Evolutionary conservation across 768 basidiomycete genomes (phyloP), one percentile per base, ranked within the genome.

Genomic region (Tubosaeta sp.): DNA sequence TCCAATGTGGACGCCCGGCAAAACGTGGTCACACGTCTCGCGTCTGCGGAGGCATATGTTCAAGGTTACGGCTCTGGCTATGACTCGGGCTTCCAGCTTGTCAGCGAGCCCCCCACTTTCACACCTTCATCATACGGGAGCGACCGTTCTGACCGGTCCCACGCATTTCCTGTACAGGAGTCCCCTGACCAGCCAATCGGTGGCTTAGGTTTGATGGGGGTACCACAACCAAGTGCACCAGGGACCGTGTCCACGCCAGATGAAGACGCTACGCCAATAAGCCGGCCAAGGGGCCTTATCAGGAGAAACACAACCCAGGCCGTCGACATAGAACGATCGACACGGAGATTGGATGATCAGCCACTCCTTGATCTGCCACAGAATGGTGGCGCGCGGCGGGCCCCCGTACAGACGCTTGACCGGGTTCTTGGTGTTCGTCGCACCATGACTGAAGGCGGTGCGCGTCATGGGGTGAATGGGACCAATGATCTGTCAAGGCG

Each of bases 11-110:
- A 49, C 19, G 27, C 42, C 16, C 57, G 48, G 22, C 47, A 19
- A 2, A 51, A 16, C 14, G 46, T 55, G 42, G 56, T 27, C 2
- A 24, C 56, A 40, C 67, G 55, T 46, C 63, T 58, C 48, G 68
- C 70, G 2, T 73, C 71, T 11, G 67, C 73, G 1, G 61, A 61
- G 12, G 72, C 73, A 4, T 73, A 73, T 46, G 24, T 67, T 21
- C 60, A 59, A 27, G 72, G 72, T 14, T 73, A 66, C 31, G 69
- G 66, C 16, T 57, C 54, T 10, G 72, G 72, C n/a, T 73, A 71
- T 31, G 63, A 53, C 16, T 61, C 66, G 0, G 67, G 67, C 3
- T 52, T 68, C 21, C 59, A 59, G 8, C 49, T 68, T 3, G 43
- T 46, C 25, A 63, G 46, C 38, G 64, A 57, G 14, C 52, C 63